Evolutionary conservation across 257 asterid species (phyloP).

Genomic region (Scutellaria galericulata): DNA sequence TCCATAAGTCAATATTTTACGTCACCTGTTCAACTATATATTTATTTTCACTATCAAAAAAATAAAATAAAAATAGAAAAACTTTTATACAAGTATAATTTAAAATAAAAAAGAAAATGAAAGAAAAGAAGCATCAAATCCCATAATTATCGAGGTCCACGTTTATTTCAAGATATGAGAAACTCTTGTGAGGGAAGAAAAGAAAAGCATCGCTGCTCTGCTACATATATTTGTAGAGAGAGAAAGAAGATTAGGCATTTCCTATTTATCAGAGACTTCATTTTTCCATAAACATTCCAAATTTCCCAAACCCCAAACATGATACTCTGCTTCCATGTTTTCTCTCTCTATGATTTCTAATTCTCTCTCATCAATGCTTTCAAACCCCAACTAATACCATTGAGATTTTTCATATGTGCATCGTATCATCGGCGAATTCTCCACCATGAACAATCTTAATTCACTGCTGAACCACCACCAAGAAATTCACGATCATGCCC

Average conservation of each 20-base stretch:
- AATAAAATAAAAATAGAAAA: no score
- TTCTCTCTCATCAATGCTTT: conserved; percentile 1
- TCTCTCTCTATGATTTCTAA: conserved; percentile 6
- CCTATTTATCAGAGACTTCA: not conserved
- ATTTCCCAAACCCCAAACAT: conserved; percentile 36
- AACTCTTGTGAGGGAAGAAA: not conserved
- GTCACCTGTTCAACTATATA: no score
- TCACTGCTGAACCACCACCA: conserved; percentile 55
- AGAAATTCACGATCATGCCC: conserved; percentile 48
- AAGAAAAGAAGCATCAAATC: no score
- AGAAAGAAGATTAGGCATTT: no score
- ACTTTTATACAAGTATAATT: no score
- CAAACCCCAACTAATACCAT: not conserved
- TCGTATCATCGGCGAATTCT: not conserved
- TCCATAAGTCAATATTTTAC: no score
- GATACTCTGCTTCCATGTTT: conserved; percentile 36
- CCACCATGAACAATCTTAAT: conserved; percentile 54
- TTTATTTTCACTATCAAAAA: no score
- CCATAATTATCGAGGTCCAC: no score
- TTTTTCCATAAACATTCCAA: conserved; percentile 41
- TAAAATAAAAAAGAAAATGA: no score
- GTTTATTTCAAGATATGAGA: no score
- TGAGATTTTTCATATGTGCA: no score
- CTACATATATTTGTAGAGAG: not conserved
- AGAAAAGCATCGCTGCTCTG: not conserved